Base-by-base conservation (phyloP, 2,329 filamentous ascomycete species). In the Fusarium redolens region DNA sequence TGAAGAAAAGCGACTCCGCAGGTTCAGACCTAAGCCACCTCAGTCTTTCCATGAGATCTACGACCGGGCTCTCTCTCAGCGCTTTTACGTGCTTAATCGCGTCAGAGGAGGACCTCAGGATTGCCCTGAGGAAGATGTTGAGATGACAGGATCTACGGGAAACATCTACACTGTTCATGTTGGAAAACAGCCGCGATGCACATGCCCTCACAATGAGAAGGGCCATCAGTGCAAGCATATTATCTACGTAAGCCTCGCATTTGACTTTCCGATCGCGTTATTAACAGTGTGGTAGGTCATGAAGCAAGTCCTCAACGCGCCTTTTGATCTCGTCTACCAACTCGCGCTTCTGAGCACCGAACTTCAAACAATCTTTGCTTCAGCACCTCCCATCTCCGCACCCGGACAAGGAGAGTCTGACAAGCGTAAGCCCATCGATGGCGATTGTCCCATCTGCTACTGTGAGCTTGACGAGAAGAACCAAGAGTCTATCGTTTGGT, bases 151-250 rank as follows among this genome's bases (percentile, higher is more conserved):
- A 2, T 88, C 88, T 14, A 92, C 90, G 3, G 91, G 90, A 20
- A 92, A 92, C 71, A 83, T 92, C 64, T 92, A 93, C 78, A 87
- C 81, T 1, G 85, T 92, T 37, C 81, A 81, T 38, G 86, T 92
- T 58, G 81, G 82, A 6, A 83, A 83, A n/a, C 75, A 83, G 22
- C 88, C 89, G 0, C 81, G 74, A 0, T 92, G 90, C 77, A 82
- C 85, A 54, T 92, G 90, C 68, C 89, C 89, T 2, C 85, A 91
- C 63, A 85, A 84, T 2, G 73, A 66, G 31, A 83, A 84, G 38
- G 87, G 88, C 1, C 85, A 88, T 37, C 88, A 91, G 68, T 92
- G 91, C 85, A 92, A 92, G 76, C 91, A 93, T 73, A 82, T 90
- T 31, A 68, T 92, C 47, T 92, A 90, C 75, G 88, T 87, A 74